Percentiles rank a stretch among this genome's conserved stretches.
Conservation (phyloP, 768 basidiomycete genomes). For the Suillus cothurnatus region DNA sequence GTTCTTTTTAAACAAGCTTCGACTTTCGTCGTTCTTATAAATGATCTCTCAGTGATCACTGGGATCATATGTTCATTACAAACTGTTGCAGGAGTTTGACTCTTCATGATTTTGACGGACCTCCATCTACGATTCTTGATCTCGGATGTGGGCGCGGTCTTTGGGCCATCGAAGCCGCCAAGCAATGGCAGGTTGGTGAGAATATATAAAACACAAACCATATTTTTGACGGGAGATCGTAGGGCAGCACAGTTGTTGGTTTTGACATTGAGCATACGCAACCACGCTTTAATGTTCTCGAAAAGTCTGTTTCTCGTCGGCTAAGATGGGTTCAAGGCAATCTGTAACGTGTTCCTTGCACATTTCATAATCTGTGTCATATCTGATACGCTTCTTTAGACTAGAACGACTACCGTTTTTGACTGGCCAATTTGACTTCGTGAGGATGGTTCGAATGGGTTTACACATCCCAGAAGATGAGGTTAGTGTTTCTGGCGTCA, state of each 20-base stretch:
- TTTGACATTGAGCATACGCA: slow-evolving; percentile 60
- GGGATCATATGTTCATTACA: slow-evolving; percentile 68
- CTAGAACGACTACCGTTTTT: slow-evolving; percentile 67
- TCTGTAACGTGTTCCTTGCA: slow-evolving; percentile 44
- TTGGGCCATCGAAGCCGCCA: slow-evolving; percentile 73
- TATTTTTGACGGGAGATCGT: slow-evolving; percentile 10
- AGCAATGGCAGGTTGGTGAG: slow-evolving; percentile 58
- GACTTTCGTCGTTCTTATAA: background rate
- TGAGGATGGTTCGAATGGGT: slow-evolving; percentile 64
- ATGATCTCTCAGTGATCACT: slow-evolving; percentile 54
- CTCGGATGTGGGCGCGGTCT: slow-evolving; percentile 72
- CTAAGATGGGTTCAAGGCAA: slow-evolving; percentile 71
- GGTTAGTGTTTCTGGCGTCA: slow-evolving; percentile 36
- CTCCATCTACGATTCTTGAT: slow-evolving; percentile 60
- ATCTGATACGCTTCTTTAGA: slow-evolving; percentile 36
- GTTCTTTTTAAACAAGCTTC: slow-evolving; percentile 24
- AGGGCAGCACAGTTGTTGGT: slow-evolving; percentile 60
- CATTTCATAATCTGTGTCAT: slow-evolving; percentile 6
- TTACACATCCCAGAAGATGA: slow-evolving; percentile 75
- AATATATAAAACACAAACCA: background rate
- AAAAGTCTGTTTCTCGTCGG: slow-evolving; percentile 47
- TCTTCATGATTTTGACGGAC: slow-evolving; percentile 50
- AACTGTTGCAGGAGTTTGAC: slow-evolving; percentile 52
- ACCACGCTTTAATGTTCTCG: slow-evolving; percentile 43
- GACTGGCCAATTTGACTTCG: slow-evolving; percentile 60